A percentile compares a stretch with the other conserved stretches of the same genome.
These are phyloP conservation scores for Dactylellina haptotyla DNA, from an alignment of 2,329 filamentous ascomycete genomes.

Conservation along the genomic window DNA sequence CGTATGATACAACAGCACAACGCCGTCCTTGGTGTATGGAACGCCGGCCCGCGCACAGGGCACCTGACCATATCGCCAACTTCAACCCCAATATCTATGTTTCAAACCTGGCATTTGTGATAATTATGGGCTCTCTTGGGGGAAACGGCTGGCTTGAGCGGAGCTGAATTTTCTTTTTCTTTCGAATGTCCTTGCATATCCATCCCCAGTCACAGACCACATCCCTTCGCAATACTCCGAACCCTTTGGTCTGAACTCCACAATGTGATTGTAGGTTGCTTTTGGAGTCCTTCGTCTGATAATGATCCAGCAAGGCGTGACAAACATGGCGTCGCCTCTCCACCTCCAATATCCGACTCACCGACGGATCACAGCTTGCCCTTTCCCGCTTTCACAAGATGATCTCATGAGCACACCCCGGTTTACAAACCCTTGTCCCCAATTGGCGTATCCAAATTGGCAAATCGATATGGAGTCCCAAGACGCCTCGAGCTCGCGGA, in stretches of 20 bases:
- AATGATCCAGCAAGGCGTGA: slow-evolving; percentile 6
- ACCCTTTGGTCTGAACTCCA: slow-evolving; percentile 19
- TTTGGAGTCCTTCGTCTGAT: slow-evolving; percentile 20
- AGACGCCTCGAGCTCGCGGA: background rate
- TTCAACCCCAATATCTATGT: slow-evolving; percentile 32
- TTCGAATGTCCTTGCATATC: background rate
- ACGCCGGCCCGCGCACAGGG: slow-evolving; percentile 47
- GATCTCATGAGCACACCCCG: slow-evolving; percentile 18
- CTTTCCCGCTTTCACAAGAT: slow-evolving; percentile 37
- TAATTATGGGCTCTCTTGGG: slow-evolving; percentile 18
- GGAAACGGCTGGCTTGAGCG: background rate
- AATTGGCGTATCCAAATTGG: slow-evolving; percentile 19
- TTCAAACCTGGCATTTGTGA: slow-evolving; percentile 27
- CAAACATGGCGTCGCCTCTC: slow-evolving; percentile 24
- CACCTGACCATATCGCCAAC: slow-evolving; percentile 50
- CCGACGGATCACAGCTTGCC: slow-evolving; percentile 48
- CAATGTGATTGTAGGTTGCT: slow-evolving; percentile 35
- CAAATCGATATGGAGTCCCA: background rate
- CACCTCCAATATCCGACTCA: slow-evolving; percentile 53
- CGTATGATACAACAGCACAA: slow-evolving; percentile 22
- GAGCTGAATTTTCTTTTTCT: slow-evolving; percentile 48
- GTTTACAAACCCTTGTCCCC: background rate
- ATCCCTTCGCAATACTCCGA: slow-evolving; percentile 30
- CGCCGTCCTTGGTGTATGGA: slow-evolving; percentile 36
- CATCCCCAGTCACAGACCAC: slow-evolving; percentile 7